Conservation (phyloP, 441 rosid species). For the Aquilaria agallochum region DNA sequence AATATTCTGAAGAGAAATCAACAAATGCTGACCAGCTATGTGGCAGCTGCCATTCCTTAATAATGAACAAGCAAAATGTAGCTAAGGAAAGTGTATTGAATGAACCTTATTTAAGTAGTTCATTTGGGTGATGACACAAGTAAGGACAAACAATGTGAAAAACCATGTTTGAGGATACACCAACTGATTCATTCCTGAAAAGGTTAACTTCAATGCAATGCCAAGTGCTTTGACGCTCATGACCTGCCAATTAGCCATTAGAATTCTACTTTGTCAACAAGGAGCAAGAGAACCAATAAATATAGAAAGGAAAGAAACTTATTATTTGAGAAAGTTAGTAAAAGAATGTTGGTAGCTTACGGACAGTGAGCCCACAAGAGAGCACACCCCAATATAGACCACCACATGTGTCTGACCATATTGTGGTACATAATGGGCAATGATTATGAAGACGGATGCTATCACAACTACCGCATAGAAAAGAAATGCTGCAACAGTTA, state of each 20-base stretch:
- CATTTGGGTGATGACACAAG: conserved; percentile 54
- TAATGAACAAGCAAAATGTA: too few relatives aligned
- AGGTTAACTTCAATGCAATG: conserved; percentile 56
- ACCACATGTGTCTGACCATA: conserved; percentile 63
- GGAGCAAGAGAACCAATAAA: background rate
- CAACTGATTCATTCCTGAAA: conserved; percentile 57
- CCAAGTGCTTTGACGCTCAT: conserved; percentile 74
- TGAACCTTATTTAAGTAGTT: conserved; percentile 57
- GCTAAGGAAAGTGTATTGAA: too few relatives aligned
- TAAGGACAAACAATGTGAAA: conserved; percentile 44
- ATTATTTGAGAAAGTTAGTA: background rate
- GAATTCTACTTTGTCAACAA: conserved; percentile 2
- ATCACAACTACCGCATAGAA: conserved; percentile 46
- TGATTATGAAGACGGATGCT: conserved; percentile 39
- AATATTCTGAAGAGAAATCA: too few relatives aligned
- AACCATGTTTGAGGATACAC: conserved; percentile 61
- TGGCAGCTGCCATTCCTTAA: background rate
- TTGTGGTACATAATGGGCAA: conserved; percentile 39
- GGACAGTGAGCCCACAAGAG: conserved; percentile 61
- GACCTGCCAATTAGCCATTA: conserved; percentile 34
- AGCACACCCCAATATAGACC: conserved; percentile 65
- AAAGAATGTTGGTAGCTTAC: conserved; percentile 23
- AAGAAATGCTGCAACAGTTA: conserved; percentile 37
- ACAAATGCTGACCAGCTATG: too few relatives aligned
- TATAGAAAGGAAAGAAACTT: background rate